Base-by-base conservation (phyloP, 352 stramenopile genomes). In the Globisporangium irregulare region DNA sequence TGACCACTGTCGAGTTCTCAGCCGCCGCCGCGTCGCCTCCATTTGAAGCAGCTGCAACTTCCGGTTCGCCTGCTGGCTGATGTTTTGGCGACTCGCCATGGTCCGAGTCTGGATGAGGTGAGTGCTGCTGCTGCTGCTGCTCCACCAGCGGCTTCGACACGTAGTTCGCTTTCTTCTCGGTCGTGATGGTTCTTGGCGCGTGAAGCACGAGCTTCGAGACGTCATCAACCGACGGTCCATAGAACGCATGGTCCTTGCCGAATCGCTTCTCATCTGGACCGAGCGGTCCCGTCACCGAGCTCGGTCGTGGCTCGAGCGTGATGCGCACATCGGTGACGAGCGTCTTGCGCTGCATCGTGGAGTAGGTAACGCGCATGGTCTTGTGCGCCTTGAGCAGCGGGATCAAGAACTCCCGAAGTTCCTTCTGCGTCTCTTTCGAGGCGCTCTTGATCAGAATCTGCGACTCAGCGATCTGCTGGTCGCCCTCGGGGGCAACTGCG, bases 281-380 rank as follows among this genome's bases (percentile, higher is more conserved):
- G 32, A 86, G 68, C 3, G 77, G 77, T 0, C 82, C 84, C 18
- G 86, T 80, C 36, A 87, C 87, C 2, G 86, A 87, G 53, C 79
- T 73, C 6, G 82, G 75, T n/a, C 87, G 85, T 46, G 77, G 80
- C 70, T 95, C 83, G n/a, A 95, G 74, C 62, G 79, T 88, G n/a
- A 95, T 75, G 9, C 86, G 84, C 36, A 93, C 78, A 27, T 95
- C 87, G 1, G 87, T 92, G 22, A 91, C 85, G 0, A 95, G 68
- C 15, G 86, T 92, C 55, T 82, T 84, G 29, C 87, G 84, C 73
- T 90, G 73, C 73, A 91, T 74, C 4, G 80, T 90, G 29, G 79
- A 75, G 64, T 89, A 94, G 55, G 80, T 83, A 15, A 94, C 78
- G 27, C 86, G 77, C 53, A 92, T 70, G 36, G 79, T 78, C 43